phyloP scores from a whole-genome alignment of 768 basidiomycete species.

The Pisolithus orientalis region DNA sequence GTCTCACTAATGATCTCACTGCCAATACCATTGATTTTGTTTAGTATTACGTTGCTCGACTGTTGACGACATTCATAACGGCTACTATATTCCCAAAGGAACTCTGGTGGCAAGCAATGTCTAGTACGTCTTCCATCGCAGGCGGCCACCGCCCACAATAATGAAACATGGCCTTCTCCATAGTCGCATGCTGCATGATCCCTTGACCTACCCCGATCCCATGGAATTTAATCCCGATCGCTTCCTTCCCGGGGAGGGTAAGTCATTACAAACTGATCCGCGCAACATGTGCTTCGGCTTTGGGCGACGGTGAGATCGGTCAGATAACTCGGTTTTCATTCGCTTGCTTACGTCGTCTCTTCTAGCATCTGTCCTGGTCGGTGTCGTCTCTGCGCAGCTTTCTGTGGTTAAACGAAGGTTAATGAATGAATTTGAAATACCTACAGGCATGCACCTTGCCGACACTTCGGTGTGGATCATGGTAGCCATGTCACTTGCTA shows the following conservation, averaged over 20 bases:
- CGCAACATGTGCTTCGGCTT: constrained; percentile 57
- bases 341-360: background rate
- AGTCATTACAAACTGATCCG: constrained; percentile 42
- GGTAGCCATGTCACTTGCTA: constrained; percentile 33
- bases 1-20: no score
- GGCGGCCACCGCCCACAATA: no score
- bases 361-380: constrained; percentile 6
- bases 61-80: constrained; percentile 14
- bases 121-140: constrained; percentile 4
- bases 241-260: constrained; percentile 29
- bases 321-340: no score
- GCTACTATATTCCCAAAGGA: constrained; percentile 17
- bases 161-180: background rate
- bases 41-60: constrained; percentile 3
- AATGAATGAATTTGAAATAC: background rate
- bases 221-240: constrained; percentile 49
- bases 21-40: no score
- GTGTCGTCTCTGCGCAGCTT: background rate
- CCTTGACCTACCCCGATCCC: constrained; percentile 39
- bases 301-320: constrained; percentile 41
- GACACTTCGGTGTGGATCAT: constrained; percentile 37
- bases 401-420: background rate
- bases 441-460: constrained; percentile 39
- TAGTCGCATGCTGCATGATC: constrained; percentile 11
- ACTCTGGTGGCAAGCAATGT: constrained; percentile 1